phyloP scores from a whole-genome alignment of 768 basidiomycete genomes.

The Suillus paluster region DNA sequence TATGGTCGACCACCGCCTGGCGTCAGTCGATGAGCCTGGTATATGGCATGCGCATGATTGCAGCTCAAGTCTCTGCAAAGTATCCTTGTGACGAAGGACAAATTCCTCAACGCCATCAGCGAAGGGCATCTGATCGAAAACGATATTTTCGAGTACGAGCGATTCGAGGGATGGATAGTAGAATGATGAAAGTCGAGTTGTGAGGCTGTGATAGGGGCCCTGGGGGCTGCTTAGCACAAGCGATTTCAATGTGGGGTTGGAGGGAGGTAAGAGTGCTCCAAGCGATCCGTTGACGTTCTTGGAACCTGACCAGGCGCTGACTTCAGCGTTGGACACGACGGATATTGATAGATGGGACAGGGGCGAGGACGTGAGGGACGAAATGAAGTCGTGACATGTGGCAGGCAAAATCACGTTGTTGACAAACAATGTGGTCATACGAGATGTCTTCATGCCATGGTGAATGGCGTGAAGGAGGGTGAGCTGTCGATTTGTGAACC shows the following conservation, averaged over 20 bases:
- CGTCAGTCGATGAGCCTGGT: conserved; percentile 11
- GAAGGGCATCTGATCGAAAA: conserved; percentile 28
- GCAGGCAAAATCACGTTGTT: conserved; percentile 30
- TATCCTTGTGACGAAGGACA: conserved; percentile 33
- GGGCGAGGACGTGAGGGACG: conserved; percentile 26
- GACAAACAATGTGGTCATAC: conserved; percentile 24
- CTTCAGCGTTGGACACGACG: conserved; percentile 34
- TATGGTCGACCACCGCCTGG: conserved; percentile 31
- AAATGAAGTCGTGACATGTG: conserved; percentile 30
- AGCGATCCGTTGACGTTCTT: conserved; percentile 31
- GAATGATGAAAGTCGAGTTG: conserved; percentile 21
- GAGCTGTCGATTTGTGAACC: conserved; percentile 35
- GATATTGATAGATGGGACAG: conserved; percentile 35
- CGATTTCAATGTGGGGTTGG: conserved; percentile 24
- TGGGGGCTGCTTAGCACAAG: conserved; percentile 31
- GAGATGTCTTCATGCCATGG: conserved; percentile 22
- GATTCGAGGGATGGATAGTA: conserved; percentile 31
- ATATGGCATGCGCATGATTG: conserved; percentile 29
- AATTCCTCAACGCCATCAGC: conserved; percentile 34
- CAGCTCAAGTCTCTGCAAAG: conserved; percentile 27
- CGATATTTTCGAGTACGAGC: conserved; percentile 32
- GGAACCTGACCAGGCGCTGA: conserved; percentile 33
- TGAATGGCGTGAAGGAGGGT: conserved; percentile 29
- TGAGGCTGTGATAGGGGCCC: conserved; percentile 32
- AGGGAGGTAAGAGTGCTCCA: conserved; percentile 25